phyloP scores from a whole-genome alignment of 2,329 filamentous ascomycete genomes.

The Plectosphaerella plurivora region DNA sequence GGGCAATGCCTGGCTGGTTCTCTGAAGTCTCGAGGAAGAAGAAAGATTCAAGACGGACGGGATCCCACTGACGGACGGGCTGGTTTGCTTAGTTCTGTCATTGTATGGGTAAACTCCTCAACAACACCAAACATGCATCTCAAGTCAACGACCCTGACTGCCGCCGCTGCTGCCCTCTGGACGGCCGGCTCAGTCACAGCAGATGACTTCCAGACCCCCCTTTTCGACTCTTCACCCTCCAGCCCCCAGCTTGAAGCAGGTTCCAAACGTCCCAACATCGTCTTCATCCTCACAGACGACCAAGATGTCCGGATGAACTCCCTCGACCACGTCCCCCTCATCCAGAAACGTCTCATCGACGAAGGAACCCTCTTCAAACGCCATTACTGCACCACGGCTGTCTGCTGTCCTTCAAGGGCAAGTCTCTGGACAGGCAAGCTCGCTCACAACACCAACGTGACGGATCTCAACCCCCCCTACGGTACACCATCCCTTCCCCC shows the following conservation, averaged over 20 bases:
- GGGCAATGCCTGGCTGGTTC: too few species aligned
- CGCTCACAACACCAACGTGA: conserved; percentile 63
- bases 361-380: conserved; percentile 54
- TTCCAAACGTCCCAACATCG: conserved; percentile 43
- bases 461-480: conserved; percentile 46
- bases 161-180: neutral
- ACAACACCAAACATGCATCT: neutral
- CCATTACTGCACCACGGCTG: conserved; percentile 60
- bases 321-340: conserved; percentile 50
- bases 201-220: neutral
- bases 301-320: conserved; percentile 61
- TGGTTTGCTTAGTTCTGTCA: too few species aligned
- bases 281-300: conserved; percentile 64
- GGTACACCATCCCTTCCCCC: conserved; percentile 30
- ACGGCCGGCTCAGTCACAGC: neutral
- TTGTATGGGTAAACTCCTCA: too few species aligned
- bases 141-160: neutral
- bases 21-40: too few species aligned
- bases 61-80: too few species aligned
- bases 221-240: neutral
- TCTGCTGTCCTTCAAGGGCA: conserved; percentile 62
- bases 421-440: conserved; percentile 57
- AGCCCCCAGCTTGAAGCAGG: neutral
- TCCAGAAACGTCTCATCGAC: conserved; percentile 48
- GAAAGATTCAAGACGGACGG: too few species aligned